Base-by-base conservation (phyloP, 139 green algal species). In the Pycnococcus provasolii region DNA sequence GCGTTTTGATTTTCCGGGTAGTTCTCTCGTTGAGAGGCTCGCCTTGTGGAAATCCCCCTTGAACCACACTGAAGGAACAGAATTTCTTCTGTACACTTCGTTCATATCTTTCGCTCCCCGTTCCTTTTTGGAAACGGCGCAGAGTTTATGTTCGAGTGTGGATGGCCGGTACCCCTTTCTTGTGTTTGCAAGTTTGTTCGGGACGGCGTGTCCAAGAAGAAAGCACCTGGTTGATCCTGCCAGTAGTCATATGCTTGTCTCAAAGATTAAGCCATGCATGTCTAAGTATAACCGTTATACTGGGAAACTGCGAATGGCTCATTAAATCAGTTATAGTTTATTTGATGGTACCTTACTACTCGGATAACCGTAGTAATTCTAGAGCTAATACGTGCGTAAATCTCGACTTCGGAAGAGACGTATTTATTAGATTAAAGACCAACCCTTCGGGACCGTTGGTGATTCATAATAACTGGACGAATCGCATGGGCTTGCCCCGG, bases 241-340 rank as follows among this genome's bases (percentile, higher is more conserved):
- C 84, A 94, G 84, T 94, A 91, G 85, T 91, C 85, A 91, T 91
- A 91, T 94, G 87, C 85, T 94, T 91, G 87, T 92, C 87, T 91
- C 87, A 91, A 92, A 91, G 86, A 92, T 94, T 94, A 92, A 92
- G 86, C 86, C 88, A 92, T 95, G 88, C 88, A 95, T 94, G 88
- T 95, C 88, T 93, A 93, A 95, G 88, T 95, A 95, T 95, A 95
- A 78, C 88, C 87, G 44, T 92, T 94, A 95, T 96, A 96, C 90
- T 92, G 88, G 93, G 90, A 96, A 96, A 96, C 89, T 96, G 89
- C 90, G 90, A 96, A 95, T 95, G 90, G 89, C 90, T 96, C 90
- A 96, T 96, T 96, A 96, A 95, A 96, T 96, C 88, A 96, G 88
- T 95, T 95, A 95, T 95, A 95, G 86, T 96, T 95, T 95, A 94